Base-by-base conservation (phyloP, 169 alveolate species). In the Amoebophrya sp. region DNA sequence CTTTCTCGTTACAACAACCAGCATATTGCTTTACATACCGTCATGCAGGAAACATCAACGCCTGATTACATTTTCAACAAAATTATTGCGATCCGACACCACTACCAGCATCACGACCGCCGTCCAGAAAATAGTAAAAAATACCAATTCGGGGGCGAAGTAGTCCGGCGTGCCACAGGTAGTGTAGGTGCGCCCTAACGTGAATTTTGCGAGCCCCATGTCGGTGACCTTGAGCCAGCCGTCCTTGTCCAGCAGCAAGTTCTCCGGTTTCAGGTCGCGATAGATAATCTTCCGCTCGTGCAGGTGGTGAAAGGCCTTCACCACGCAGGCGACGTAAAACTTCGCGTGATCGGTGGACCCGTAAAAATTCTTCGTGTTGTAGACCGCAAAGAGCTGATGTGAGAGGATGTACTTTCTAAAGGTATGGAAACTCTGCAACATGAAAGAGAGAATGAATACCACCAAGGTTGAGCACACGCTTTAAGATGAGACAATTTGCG, bases 211-310 rank as follows among this genome's bases (percentile, higher is more conserved):
- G 23, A 92, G 53, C 38, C 93, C 93, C 93, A 92, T 92, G 77
- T 92, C 93, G 29, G 66, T 47, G 18, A 47, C 18, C 66, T 47
- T 47, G 39, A 66, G 35, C 83, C 83, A 66, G 29, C 83, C 83
- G 38, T 97, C 98, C 92, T 95, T 95, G 90, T 97, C 99, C 66
- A 98, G 97, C 41, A 98, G 95, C 89, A 98, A 94, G 94, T 97
- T 97, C 92, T 97, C 99, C 23, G 99, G 99, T 93, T 97, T 97
- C 77, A 97, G 94, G 94, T 97, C 99, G 91, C 98, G 94, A 89
- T 93, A 92, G 40, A 92, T 23, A 77, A 96, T 96, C 54, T 95
- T 93, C 93, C 33, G 35, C 32, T 89, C 91, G 92, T 97, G 99
- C 77, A 97, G 94, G 94, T 98, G 97, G 93, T 98, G 98, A 93